Evolutionary conservation across 305 asterid species (phyloP).

Genomic region (Rubia peregrina): DNA sequence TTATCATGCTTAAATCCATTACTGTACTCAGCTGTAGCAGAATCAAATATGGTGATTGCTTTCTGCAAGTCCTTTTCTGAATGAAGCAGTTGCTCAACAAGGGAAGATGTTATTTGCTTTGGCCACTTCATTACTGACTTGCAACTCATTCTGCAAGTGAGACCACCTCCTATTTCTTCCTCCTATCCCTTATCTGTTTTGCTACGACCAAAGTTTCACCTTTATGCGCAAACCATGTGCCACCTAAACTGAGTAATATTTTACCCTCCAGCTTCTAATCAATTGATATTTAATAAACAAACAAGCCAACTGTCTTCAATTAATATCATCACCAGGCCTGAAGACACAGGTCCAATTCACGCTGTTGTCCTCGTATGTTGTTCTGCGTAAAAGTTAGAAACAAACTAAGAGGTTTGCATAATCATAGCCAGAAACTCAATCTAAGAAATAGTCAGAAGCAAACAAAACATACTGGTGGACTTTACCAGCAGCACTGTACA

Average conservation of each 20-base stretch:
- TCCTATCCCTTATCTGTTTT: background rate
- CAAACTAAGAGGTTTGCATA: background rate
- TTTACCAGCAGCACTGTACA: too few species aligned
- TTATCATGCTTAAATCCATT: constrained; percentile 66
- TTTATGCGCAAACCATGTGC: background rate
- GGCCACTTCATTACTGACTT: constrained; percentile 63
- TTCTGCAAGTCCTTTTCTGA: constrained; percentile 65
- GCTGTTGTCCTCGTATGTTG: background rate
- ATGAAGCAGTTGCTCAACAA: constrained; percentile 58
- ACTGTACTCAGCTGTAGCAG: constrained; percentile 77
- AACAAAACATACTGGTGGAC: too few species aligned
- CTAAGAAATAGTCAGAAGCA: too few species aligned
- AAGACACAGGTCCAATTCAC: background rate
- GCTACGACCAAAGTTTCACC: background rate
- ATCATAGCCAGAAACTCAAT: too few species aligned
- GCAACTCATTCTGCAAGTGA: constrained; percentile 30
- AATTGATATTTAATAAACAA: background rate
- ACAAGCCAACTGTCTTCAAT: background rate
- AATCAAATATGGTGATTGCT: constrained; percentile 64
- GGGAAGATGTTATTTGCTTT: constrained; percentile 52
- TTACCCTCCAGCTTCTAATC: background rate
- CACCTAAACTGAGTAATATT: background rate
- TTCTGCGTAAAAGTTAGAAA: background rate
- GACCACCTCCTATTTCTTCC: background rate
- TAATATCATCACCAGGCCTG: background rate